These are phyloP conservation scores for Amanita phalloides DNA, from an alignment of 768 basidiomycete genomes.

Conservation along the genomic window DNA sequence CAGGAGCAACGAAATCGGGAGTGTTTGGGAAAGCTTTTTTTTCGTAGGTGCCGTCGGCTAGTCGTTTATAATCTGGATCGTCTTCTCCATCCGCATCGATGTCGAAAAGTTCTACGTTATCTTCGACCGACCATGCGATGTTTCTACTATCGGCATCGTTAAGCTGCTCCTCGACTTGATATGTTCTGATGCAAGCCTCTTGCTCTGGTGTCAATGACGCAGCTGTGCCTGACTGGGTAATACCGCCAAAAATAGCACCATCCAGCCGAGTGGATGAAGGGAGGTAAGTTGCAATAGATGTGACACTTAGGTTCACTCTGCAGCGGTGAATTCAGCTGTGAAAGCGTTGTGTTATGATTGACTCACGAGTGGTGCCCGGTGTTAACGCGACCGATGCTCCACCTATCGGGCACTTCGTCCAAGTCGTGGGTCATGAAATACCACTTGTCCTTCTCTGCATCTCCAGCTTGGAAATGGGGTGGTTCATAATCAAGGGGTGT, in stretches of 20 bases:
- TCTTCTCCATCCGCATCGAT: conserved; percentile 53
- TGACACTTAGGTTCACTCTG: conserved; percentile 62
- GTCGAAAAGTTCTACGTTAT: conserved; percentile 37
- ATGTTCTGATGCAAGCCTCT: conserved; percentile 39
- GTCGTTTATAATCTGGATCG: conserved; percentile 32
- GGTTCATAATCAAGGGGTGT: conserved; percentile 82
- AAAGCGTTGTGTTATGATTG: not conserved
- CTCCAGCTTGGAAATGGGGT: conserved; percentile 64
- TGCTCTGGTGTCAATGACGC: conserved; percentile 44
- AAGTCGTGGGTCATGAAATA: conserved; percentile 71
- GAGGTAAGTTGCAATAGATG: conserved; percentile 65
- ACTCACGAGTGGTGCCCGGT: conserved; percentile 66
- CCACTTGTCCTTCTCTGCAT: conserved; percentile 64
- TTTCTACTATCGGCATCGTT: conserved; percentile 52
- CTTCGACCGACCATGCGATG: conserved; percentile 55
- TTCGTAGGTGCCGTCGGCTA: conserved; percentile 25
- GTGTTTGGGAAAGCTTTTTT: conserved; percentile 11
- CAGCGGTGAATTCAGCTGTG: not conserved
- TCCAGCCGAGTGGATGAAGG: conserved; percentile 55
- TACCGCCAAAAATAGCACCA: conserved; percentile 44
- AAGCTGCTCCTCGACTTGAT: conserved; percentile 49
- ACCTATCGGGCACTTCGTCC: conserved; percentile 66
- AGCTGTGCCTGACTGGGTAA: conserved; percentile 17
- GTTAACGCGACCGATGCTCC: conserved; percentile 53
- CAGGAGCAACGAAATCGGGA: conserved; percentile 25